Base-by-base conservation (phyloP, 768 basidiomycete genomes). In the Termitomyces sp. region DNA sequence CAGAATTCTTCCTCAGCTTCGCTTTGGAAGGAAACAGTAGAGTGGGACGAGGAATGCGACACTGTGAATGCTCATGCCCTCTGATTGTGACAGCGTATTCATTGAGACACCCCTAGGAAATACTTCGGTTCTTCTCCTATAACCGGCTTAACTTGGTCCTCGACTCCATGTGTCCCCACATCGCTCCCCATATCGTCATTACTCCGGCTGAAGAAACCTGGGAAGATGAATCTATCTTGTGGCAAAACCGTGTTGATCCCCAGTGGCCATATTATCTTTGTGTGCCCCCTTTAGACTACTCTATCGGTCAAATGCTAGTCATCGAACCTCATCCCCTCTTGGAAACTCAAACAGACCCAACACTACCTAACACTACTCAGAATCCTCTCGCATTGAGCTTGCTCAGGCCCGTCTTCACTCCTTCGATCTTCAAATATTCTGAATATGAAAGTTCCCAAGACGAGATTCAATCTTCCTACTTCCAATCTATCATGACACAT, bases 111-210 rank as follows among this genome's bases (percentile, higher is more conserved):
- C 32, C 30, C 47, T 50, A 76, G 74, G 68, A 68, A 44, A 60
- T 64, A 35, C 64, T 74, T 20, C 57, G 64, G 42, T 48, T 52
- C 16, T 70, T 68, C 62, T 67, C 66, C 35, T 55, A 58, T 35
- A 61, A 65, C 28, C 66, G 64, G 14, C 64, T 67, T 13, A 77
- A 77, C 58, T 68, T 82, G 13, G 73, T 82, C 24, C 58, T 82
- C 13, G 78, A 81, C 56, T 82, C 80, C 24, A 56, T 64, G 20
- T 54, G 56, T 55, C 78, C 80, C 6, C 59, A 74, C 7, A 40
- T 69, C 6, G 66, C 73, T 0, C 83, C 83, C 0, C 80, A 81
- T 65, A 80, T 85, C 54, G 80, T 82, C 51, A 75, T 84, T 46
- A 79, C 80, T n/a, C 75, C 77, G 40, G 74, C 77, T 52, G 68